Percentiles rank a stretch among this genome's conserved stretches.
Evolutionary conservation across 2,329 filamentous ascomycete species (phyloP).

Genomic region (Helotiales sp.): DNA sequence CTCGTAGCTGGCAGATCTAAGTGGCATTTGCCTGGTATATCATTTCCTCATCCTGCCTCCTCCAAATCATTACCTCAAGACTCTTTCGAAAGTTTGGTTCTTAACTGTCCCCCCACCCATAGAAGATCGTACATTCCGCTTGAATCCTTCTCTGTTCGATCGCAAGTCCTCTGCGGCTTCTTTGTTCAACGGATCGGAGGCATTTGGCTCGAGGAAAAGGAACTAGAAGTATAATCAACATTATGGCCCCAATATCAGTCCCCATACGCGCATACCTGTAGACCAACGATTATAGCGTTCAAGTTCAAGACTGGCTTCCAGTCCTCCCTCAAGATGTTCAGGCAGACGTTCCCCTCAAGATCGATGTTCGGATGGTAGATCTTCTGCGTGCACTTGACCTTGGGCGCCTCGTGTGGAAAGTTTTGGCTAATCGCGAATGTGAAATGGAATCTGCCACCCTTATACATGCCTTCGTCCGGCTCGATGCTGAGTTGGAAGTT

Average conservation of each 20-base stretch:
- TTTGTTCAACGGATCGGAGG: slow-evolving; percentile 96
- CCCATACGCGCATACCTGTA: slow-evolving; percentile 64
- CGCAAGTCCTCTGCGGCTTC: slow-evolving; percentile 93
- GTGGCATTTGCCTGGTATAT: slow-evolving; percentile 14
- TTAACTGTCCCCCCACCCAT: slow-evolving; percentile 81
- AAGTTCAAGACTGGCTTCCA: slow-evolving; percentile 98
- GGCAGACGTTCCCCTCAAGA: slow-evolving; percentile 92
- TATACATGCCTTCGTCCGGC: slow-evolving; percentile 87
- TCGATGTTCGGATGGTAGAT: slow-evolving; percentile 99
- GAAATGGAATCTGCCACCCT: slow-evolving; percentile 83
- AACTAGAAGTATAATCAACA: slow-evolving; percentile 58
- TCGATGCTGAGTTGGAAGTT: slow-evolving; percentile 81
- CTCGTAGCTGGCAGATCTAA: slow-evolving; percentile 26
- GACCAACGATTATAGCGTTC: slow-evolving; percentile 92
- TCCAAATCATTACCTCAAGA: slow-evolving; percentile 52
- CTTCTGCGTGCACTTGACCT: slow-evolving; percentile 95
- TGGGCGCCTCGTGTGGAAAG: slow-evolving; percentile 96
- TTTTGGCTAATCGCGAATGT: slow-evolving; percentile 90
- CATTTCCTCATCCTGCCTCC: neutral
- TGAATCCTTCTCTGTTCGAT: slow-evolving; percentile 82
- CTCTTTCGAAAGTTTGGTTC: slow-evolving; percentile 73
- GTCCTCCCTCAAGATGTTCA: slow-evolving; percentile 96
- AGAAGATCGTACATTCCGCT: slow-evolving; percentile 80
- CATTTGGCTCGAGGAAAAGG: slow-evolving; percentile 95
- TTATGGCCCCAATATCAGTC: neutral